A percentile compares a stretch with the other conserved stretches of the same genome.
These are phyloP conservation scores for Erysimum pusillum DNA, from an alignment of 441 rosid genomes.

Conservation along the genomic window DNA sequence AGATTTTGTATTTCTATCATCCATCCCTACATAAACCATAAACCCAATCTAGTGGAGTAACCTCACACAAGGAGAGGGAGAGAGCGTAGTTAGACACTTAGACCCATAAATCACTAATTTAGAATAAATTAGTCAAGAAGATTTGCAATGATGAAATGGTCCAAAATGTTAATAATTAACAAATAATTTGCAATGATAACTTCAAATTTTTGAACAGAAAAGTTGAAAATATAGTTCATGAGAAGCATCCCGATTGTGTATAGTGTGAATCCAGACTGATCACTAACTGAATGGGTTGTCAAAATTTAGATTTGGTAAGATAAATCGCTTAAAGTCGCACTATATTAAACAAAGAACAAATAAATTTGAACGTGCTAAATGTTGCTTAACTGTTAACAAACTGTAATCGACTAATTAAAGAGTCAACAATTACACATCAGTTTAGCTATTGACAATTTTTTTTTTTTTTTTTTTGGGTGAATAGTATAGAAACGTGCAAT, in stretches of 20 bases:
- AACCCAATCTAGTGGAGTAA: conserved; percentile 13
- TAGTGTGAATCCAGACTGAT: conserved; percentile 3
- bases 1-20: not conserved
- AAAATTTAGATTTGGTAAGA: not conserved
- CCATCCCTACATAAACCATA: conserved; percentile 8
- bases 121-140: not conserved
- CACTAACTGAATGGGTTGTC: conserved; percentile 19
- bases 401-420: conserved; percentile 2
- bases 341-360: not conserved
- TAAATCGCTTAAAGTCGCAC: not conserved
- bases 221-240: conserved; percentile 2
- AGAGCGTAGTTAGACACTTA: not conserved
- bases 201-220: not conserved
- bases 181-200: not conserved
- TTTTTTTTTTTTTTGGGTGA: conserved; percentile 1
- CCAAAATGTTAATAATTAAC: not conserved
- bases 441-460: not conserved
- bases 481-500: not conserved
- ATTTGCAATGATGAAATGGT: not conserved
- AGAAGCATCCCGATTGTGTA: not conserved
- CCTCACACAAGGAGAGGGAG: not conserved
- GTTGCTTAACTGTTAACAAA: not conserved
- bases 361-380: conserved; percentile 35
- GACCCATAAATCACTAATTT: too few relatives aligned
- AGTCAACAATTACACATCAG: conserved; percentile 8